Conservation (phyloP, 2,329 filamentous ascomycete species). For the Coniochaeta sp. region DNA sequence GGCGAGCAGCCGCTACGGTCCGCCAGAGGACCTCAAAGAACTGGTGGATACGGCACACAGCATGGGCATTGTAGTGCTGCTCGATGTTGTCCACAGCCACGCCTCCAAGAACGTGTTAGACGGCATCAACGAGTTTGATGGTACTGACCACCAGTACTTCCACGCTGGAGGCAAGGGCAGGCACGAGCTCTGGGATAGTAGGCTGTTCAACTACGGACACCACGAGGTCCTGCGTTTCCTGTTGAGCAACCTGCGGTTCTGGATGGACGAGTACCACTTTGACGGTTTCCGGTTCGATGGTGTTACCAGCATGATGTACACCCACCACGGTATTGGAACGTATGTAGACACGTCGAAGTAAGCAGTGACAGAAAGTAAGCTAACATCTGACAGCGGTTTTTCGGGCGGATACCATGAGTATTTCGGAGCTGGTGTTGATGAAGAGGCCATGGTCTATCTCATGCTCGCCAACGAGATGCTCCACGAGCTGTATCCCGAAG, state of each 20-base stretch:
- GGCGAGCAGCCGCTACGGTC: slow-evolving; percentile 88
- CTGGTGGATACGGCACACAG: slow-evolving; percentile 91
- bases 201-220: slow-evolving; percentile 92
- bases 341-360: slow-evolving; percentile 39
- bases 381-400: slow-evolving; percentile 62
- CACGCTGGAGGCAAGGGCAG: slow-evolving; percentile 76
- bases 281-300: slow-evolving; percentile 98
- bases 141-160: slow-evolving; percentile 92
- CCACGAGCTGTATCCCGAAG: slow-evolving; percentile 78
- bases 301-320: slow-evolving; percentile 97
- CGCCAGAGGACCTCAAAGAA: slow-evolving; percentile 92
- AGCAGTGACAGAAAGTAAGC: background rate
- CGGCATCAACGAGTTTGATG: slow-evolving; percentile 92
- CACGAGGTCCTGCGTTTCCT: slow-evolving; percentile 96
- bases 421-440: slow-evolving; percentile 81
- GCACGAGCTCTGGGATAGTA: slow-evolving; percentile 93
- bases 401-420: slow-evolving; percentile 98
- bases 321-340: slow-evolving; percentile 94
- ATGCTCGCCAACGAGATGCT: slow-evolving; percentile 97
- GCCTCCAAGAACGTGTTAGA: slow-evolving; percentile 96
- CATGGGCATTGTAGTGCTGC: slow-evolving; percentile 80
- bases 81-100: slow-evolving; percentile 96
- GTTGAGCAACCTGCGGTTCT: slow-evolving; percentile 90
- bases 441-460: slow-evolving; percentile 89
- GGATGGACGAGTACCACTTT: slow-evolving; percentile 98